Base-by-base conservation (phyloP, 2,329 filamentous ascomycete species). In the Taxawa tesnikishii region DNA sequence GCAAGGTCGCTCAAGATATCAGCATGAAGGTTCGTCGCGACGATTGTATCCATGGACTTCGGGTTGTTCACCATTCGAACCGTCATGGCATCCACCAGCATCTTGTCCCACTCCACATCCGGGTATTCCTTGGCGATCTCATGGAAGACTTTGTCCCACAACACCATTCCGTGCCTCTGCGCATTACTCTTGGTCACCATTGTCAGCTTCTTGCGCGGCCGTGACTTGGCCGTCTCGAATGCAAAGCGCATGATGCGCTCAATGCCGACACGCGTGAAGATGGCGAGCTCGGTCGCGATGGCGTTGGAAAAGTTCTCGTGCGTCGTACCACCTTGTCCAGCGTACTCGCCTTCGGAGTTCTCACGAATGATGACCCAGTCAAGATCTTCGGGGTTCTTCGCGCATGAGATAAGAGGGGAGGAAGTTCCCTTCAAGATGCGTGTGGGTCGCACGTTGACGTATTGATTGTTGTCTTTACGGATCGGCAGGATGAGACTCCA, bases 1-100 rank as follows among this genome's bases (percentile, higher is more conserved):
- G 75, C 77, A 24, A 81, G 56, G 45, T 81, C 75, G 1, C 74
- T 75, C 11, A 81, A 58, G 29, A 81, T 79, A 39, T 81, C 76
- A 5, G 73, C 75, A 25, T 55, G 50, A 13, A 41, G 43, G 39
- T 65, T 66, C 5, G 62, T 65, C 1, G 62, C 62, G 6, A 65
- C 60, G 23, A 66, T 63, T 0, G 60, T 65, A 33, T 65, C 61
- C 25, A 65, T 42, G 2, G 51, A 53, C 37, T 61, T 51, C 3
- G 62, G 62, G 26, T 60, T 47, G 28, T 63, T 53, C 17, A 61
- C 58, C 60, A 64, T 66, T 26, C 62, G 49, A 16, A 63, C 60
- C 3, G 62, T 66, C 56, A 65, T 64, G 6, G 62, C 62, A 43
- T 65, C 62, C 1, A 65, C 62, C 1, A 65, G 50, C 62, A 65